phyloP scores from a whole-genome alignment of 139 green algal genomes.

The Chlamydomonas sphaeroides region DNA sequence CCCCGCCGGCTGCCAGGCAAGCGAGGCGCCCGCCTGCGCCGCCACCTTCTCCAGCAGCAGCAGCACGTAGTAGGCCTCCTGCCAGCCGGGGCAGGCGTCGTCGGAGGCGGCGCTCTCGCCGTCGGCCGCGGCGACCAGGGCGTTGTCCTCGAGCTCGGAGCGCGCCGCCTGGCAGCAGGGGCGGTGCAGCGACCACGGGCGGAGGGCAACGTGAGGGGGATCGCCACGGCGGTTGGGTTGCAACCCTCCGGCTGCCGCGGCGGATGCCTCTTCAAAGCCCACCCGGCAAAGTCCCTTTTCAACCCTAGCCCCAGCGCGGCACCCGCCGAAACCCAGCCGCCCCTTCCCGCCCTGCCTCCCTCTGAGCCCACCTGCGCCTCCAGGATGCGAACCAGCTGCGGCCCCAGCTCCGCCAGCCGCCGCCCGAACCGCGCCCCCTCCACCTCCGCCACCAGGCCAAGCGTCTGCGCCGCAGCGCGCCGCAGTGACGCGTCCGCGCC shows the following conservation, averaged over 20 bases:
- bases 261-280: no score
- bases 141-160: no score
- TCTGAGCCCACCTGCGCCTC: slow-evolving; percentile 41
- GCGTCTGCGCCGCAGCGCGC: slow-evolving; percentile 62
- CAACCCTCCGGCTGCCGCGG: no score
- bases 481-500: slow-evolving; percentile 61
- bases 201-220: no score
- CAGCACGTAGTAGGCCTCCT: slow-evolving; percentile 83
- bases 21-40: not conserved
- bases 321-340: no score
- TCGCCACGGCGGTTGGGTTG: no score
- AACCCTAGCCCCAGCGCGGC: no score
- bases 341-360: no score
- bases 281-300: no score
- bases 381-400: slow-evolving; percentile 52
- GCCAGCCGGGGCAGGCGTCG: slow-evolving; percentile 65
- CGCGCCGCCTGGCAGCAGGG: no score
- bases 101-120: slow-evolving; percentile 26
- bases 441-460: slow-evolving; percentile 65
- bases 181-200: no score
- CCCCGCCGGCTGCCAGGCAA: not conserved
- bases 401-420: slow-evolving; percentile 39
- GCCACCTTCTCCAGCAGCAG: slow-evolving; percentile 80
- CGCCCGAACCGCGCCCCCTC: slow-evolving; percentile 60
- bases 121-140: not conserved